phyloP scores from a whole-genome alignment of 75 land plant genomes.

The Larix kaempferi region DNA sequence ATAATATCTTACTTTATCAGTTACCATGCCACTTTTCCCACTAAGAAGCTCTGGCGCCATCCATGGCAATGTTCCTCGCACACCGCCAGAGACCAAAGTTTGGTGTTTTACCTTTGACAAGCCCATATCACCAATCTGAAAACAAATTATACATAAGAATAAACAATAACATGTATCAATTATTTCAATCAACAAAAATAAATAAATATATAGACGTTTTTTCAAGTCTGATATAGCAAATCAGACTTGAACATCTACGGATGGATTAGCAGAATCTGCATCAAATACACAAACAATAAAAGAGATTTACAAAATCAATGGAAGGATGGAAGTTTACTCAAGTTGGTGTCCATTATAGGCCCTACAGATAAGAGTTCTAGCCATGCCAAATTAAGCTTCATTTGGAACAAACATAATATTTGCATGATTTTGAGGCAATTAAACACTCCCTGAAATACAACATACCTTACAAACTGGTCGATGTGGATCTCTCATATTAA shows the following conservation, averaged over 20 bases:
- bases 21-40: slow-evolving; percentile 15
- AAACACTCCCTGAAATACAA: background rate
- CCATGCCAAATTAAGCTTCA: background rate
- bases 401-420: background rate
- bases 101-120: slow-evolving; percentile 27
- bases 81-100: slow-evolving; percentile 29
- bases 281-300: background rate
- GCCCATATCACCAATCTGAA: slow-evolving; percentile 25
- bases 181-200: background rate
- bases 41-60: slow-evolving; percentile 26
- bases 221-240: background rate
- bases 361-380: background rate
- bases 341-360: background rate
- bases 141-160: background rate
- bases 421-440: background rate
- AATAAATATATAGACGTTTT: background rate
- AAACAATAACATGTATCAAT: background rate
- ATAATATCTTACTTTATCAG: slow-evolving; percentile 17
- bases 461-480: slow-evolving; percentile 95
- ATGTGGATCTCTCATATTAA: slow-evolving; percentile 97
- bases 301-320: background rate
- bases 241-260: background rate
- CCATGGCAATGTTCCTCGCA: slow-evolving; percentile 29
- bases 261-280: background rate
- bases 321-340: background rate